These are phyloP conservation scores for Trametes villosa DNA, from an alignment of 768 basidiomycete species.

Conservation along the genomic window DNA sequence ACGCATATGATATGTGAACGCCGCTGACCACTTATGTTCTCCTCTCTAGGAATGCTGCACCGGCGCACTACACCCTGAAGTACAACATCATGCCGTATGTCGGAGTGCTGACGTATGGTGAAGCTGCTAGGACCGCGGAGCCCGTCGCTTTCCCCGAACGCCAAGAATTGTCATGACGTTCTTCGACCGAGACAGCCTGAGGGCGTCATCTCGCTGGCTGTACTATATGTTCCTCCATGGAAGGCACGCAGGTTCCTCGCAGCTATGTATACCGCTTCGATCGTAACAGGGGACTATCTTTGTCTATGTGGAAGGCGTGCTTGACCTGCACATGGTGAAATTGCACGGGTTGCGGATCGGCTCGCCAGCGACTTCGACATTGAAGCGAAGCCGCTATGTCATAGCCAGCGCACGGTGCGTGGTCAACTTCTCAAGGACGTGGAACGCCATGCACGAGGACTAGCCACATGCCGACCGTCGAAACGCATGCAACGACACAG, in stretches of 20 bases:
- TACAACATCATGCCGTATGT: slow-evolving; percentile 94
- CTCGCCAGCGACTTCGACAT: slow-evolving; percentile 14
- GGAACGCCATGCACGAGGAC: slow-evolving; percentile 18
- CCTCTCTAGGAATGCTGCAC: slow-evolving; percentile 57
- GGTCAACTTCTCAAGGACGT: slow-evolving; percentile 21
- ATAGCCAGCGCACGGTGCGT: slow-evolving; percentile 14
- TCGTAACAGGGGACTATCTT: slow-evolving; percentile 12
- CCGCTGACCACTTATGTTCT: slow-evolving; percentile 24
- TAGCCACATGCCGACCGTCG: slow-evolving; percentile 14
- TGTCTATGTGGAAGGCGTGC: slow-evolving; percentile 11
- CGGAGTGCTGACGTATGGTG: slow-evolving; percentile 77
- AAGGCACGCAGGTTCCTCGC: slow-evolving; percentile 1
- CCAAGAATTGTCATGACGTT: slow-evolving; percentile 24
- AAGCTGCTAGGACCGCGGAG: slow-evolving; percentile 55
- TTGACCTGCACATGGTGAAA: slow-evolving; percentile 3
- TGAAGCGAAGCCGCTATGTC: slow-evolving; percentile 15
- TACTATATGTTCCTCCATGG: slow-evolving; percentile 2
- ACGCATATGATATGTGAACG: neutral
- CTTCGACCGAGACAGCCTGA: neutral
- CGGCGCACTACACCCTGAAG: slow-evolving; percentile 74
- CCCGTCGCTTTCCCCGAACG: slow-evolving; percentile 40
- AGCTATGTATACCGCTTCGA: slow-evolving; percentile 13
- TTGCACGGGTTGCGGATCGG: slow-evolving; percentile 7
- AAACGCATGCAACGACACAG: slow-evolving; percentile 17
- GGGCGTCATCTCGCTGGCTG: slow-evolving; percentile 2